Conservation (phyloP, 2,329 filamentous ascomycete genomes). For the Calonectria ilicicola region DNA sequence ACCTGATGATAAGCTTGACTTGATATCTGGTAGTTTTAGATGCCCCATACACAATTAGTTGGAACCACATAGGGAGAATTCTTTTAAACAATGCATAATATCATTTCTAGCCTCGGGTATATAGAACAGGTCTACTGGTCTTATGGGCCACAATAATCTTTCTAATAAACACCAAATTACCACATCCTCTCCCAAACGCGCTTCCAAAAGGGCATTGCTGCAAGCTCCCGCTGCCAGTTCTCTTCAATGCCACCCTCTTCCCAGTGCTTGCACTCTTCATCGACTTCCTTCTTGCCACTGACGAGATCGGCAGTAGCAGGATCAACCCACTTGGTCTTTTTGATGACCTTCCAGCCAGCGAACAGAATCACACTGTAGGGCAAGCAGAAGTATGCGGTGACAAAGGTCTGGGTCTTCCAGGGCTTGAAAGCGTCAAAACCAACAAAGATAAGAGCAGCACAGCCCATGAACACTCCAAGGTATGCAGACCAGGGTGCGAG, state of each 20-base stretch:
- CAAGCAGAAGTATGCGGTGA: slow-evolving; percentile 66
- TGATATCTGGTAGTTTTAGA: too few relatives aligned
- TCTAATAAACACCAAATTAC: slow-evolving; percentile 38
- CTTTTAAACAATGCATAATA: slow-evolving; percentile 11
- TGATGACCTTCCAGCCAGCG: slow-evolving; percentile 50
- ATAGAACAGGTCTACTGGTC: slow-evolving; percentile 9
- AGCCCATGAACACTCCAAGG: slow-evolving; percentile 59
- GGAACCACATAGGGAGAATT: neutral
- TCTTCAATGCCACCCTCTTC: slow-evolving; percentile 60
- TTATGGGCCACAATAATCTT: neutral
- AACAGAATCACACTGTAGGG: slow-evolving; percentile 68
- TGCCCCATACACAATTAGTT: neutral
- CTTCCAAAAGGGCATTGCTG: slow-evolving; percentile 49
- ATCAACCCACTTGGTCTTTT: slow-evolving; percentile 60
- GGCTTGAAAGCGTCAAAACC: slow-evolving; percentile 68
- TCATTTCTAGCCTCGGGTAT: slow-evolving; percentile 6
- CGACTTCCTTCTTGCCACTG: slow-evolving; percentile 74
- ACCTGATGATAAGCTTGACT: too few relatives aligned
- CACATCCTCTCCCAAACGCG: slow-evolving; percentile 55
- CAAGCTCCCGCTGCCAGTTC: slow-evolving; percentile 53
- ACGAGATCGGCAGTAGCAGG: slow-evolving; percentile 39
- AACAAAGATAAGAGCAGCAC: slow-evolving; percentile 64
- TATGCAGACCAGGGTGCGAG: slow-evolving; percentile 65
- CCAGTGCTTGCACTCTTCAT: slow-evolving; percentile 62
- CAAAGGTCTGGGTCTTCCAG: slow-evolving; percentile 60